A percentile compares a stretch with the other conserved stretches of the same genome.
These are phyloP conservation scores for Lactifluus volemus DNA, from an alignment of 768 basidiomycete species.

Conservation along the genomic window DNA sequence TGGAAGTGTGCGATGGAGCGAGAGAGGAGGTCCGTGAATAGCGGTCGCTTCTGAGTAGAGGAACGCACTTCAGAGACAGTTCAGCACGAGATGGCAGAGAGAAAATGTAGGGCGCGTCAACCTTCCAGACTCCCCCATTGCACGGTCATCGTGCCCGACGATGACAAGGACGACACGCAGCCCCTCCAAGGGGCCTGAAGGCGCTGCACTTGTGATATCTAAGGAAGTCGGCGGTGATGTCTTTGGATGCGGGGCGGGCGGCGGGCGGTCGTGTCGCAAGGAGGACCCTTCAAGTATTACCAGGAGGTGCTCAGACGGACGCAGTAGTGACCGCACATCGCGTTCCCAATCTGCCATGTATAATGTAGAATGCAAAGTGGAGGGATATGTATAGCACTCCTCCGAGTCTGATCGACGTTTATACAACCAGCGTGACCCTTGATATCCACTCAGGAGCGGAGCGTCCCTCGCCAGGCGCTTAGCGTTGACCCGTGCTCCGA, in stretches of 20 bases:
- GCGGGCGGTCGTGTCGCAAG: background rate
- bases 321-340: slow-evolving; percentile 6
- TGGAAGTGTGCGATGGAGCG: slow-evolving; percentile 12
- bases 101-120: background rate
- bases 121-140: slow-evolving; percentile 4
- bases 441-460: no score
- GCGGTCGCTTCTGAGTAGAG: background rate
- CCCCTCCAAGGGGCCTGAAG: background rate
- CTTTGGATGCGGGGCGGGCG: background rate
- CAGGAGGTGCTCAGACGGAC: slow-evolving; percentile 7
- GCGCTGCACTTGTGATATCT: background rate
- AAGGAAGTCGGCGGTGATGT: background rate
- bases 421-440: no score
- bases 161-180: slow-evolving; percentile 1
- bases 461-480: no score
- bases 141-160: background rate
- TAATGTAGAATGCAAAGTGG: background rate
- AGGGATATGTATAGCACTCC: no score
- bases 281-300: background rate
- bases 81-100: background rate
- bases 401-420: no score
- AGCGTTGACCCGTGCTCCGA: no score
- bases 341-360: slow-evolving; percentile 9
- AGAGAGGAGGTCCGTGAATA: background rate
- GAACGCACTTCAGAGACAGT: slow-evolving; percentile 3